These are phyloP conservation scores for Nothopassalora personata DNA, from an alignment of 2,329 filamentous ascomycete genomes.

Conservation along the genomic window DNA sequence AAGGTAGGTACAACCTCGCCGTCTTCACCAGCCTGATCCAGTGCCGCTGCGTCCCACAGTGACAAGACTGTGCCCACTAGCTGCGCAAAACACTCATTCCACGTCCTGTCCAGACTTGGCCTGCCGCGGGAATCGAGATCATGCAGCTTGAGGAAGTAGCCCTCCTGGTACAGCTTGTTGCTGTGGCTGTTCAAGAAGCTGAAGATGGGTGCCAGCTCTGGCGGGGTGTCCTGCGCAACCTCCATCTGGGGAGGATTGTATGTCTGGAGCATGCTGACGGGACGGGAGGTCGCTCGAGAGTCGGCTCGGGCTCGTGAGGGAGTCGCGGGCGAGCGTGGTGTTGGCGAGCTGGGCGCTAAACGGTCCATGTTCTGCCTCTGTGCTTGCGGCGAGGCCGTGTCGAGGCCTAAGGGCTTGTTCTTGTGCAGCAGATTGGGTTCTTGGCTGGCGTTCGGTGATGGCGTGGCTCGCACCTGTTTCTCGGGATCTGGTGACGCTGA, in stretches of 20 bases:
- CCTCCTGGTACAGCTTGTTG: slow-evolving; percentile 96
- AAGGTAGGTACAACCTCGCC: slow-evolving; percentile 85
- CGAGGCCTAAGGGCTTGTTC: slow-evolving; percentile 21
- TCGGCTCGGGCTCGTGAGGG: slow-evolving; percentile 42
- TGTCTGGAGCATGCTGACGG: slow-evolving; percentile 78
- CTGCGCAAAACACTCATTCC: slow-evolving; percentile 96
- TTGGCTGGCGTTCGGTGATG: slow-evolving; percentile 13
- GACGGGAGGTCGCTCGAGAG: slow-evolving; percentile 56
- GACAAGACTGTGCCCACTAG: slow-evolving; percentile 92
- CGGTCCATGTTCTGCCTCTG: slow-evolving; percentile 11
- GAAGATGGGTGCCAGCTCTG: slow-evolving; percentile 92
- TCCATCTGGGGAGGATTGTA: slow-evolving; percentile 85
- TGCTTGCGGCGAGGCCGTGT: slow-evolving; percentile 19
- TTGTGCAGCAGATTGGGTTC: slow-evolving; percentile 15
- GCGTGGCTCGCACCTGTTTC: slow-evolving; percentile 13
- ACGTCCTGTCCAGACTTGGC: slow-evolving; percentile 77
- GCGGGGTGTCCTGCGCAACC: slow-evolving; percentile 74
- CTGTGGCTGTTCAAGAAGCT: slow-evolving; percentile 88
- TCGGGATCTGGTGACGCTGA: slow-evolving; percentile 7
- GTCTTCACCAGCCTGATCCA: slow-evolving; percentile 80
- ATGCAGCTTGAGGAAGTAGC: slow-evolving; percentile 94
- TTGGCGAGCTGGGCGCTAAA: slow-evolving; percentile 27
- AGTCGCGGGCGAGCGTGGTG: slow-evolving; percentile 33
- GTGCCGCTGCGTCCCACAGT: slow-evolving; percentile 87
- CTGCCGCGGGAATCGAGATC: slow-evolving; percentile 88